phyloP scores from a whole-genome alignment of 75 land plant species.

The Larix kaempferi region DNA sequence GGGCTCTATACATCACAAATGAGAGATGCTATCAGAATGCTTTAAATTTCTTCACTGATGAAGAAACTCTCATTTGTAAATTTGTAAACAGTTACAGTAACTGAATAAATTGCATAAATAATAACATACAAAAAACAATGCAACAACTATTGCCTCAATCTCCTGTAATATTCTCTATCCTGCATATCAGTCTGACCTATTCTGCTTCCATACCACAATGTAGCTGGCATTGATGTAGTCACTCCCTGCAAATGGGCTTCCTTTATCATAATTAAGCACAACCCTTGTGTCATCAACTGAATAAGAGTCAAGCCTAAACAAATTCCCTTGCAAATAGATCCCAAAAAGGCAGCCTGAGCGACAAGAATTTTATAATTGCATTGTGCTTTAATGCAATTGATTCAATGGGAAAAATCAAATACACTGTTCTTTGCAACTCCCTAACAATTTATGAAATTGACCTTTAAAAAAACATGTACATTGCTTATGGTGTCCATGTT shows the following conservation, averaged over 20 bases:
- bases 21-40: neutral
- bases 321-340: neutral
- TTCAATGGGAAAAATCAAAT: neutral
- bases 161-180: neutral
- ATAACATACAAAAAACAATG: neutral
- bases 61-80: neutral
- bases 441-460: neutral
- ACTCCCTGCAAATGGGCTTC: slow-evolving; percentile 33
- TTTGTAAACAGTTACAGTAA: neutral
- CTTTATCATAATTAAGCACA: slow-evolving; percentile 50
- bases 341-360: neutral
- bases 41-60: neutral
- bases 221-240: slow-evolving; percentile 96
- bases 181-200: slow-evolving; percentile 7
- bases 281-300: slow-evolving; percentile 84
- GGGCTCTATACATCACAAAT: slow-evolving; percentile 29
- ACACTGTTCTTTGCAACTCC: neutral
- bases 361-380: neutral
- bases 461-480: neutral
- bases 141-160: neutral
- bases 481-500: neutral
- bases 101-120: neutral
- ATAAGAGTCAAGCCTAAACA: slow-evolving; percentile 3
- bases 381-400: neutral
- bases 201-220: slow-evolving; percentile 42